Evolutionary conservation across 2,329 filamentous ascomycete species (phyloP).

Genomic region (Penicillium sp.): DNA sequence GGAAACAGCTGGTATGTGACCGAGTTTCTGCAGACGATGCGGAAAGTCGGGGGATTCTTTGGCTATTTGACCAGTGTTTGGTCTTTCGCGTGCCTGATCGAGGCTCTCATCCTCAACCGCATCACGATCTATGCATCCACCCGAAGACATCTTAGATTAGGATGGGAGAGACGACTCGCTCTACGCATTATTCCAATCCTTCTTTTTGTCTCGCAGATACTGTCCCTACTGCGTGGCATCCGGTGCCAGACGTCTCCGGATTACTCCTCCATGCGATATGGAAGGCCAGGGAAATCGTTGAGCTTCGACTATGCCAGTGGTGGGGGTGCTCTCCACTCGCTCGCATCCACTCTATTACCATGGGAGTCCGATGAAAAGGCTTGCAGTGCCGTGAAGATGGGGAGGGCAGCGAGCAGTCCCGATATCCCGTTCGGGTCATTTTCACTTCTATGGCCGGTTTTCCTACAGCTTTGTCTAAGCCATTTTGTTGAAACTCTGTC

Average conservation of each 20-base stretch:
- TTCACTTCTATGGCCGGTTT: constrained; percentile 58
- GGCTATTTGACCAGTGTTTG: constrained; percentile 88
- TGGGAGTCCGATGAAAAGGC: constrained; percentile 72
- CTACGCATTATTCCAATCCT: constrained; percentile 70
- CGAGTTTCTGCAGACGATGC: constrained; percentile 53
- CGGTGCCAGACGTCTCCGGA: constrained; percentile 84
- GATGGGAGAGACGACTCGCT: constrained; percentile 68
- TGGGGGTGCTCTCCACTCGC: constrained; percentile 66
- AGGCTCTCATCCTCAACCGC: constrained; percentile 84
- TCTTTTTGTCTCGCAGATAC: constrained; percentile 67
- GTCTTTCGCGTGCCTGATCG: constrained; percentile 82
- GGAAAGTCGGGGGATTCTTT: constrained; percentile 81
- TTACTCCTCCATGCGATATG: constrained; percentile 69
- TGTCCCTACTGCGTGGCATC: constrained; percentile 74
- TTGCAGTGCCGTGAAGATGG: constrained; percentile 74
- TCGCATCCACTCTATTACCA: constrained; percentile 70
- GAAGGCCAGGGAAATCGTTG: constrained; percentile 62
- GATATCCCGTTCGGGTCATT: constrained; percentile 72
- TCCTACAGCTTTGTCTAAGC: constrained; percentile 60
- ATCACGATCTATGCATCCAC: constrained; percentile 93
- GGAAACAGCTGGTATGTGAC: constrained; percentile 38
- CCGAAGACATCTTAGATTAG: constrained; percentile 71
- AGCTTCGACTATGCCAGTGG: constrained; percentile 68
- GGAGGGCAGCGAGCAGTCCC: constrained; percentile 51
- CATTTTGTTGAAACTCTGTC: constrained; percentile 87